Conservation (phyloP, 2,329 filamentous ascomycete species). For the Didymella lethalis region DNA sequence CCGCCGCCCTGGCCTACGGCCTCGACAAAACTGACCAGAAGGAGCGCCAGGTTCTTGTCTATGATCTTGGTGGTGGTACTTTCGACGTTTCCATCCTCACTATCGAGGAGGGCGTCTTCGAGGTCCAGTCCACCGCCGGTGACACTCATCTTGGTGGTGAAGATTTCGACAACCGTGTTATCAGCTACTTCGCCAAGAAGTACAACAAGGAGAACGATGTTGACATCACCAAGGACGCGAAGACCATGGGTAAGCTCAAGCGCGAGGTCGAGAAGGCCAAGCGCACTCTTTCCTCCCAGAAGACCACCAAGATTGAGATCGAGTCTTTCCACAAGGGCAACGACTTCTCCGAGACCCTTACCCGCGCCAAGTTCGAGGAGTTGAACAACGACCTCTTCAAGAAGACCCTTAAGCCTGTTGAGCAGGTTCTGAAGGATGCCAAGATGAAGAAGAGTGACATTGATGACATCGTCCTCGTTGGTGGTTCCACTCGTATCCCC, state of each 20-base stretch:
- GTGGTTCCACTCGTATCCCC: constrained; percentile 98
- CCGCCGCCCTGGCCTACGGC: constrained; percentile 93
- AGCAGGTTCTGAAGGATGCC: constrained; percentile 97
- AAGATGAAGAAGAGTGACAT: constrained; percentile 96
- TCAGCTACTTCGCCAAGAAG: constrained; percentile 93
- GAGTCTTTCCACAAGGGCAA: constrained; percentile 96
- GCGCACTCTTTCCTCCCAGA: constrained; percentile 91
- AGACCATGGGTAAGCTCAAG: constrained; percentile 99
- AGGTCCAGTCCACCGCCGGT: constrained; percentile 93
- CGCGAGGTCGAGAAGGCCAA: constrained; percentile 99
- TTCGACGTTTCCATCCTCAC: constrained; percentile 72
- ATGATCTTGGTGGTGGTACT: constrained; percentile 55
- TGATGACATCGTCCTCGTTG: constrained; percentile 95
- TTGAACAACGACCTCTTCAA: constrained; percentile 99
- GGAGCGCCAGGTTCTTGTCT: constrained; percentile 53
- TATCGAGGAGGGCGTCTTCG: constrained; percentile 91
- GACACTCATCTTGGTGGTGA: constrained; percentile 98
- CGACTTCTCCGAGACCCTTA: constrained; percentile 98
- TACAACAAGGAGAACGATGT: constrained; percentile 99
- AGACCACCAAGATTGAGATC: constrained; percentile 93
- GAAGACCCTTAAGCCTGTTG: constrained; percentile 98
- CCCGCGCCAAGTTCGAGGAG: constrained; percentile 99
- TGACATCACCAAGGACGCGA: constrained; percentile 91
- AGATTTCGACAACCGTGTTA: constrained; percentile 97
- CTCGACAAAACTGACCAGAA: constrained; percentile 60